Evolutionary conservation across 306 rosid genomes (phyloP).

Genomic region (Dalbergia cochinchinensis): DNA sequence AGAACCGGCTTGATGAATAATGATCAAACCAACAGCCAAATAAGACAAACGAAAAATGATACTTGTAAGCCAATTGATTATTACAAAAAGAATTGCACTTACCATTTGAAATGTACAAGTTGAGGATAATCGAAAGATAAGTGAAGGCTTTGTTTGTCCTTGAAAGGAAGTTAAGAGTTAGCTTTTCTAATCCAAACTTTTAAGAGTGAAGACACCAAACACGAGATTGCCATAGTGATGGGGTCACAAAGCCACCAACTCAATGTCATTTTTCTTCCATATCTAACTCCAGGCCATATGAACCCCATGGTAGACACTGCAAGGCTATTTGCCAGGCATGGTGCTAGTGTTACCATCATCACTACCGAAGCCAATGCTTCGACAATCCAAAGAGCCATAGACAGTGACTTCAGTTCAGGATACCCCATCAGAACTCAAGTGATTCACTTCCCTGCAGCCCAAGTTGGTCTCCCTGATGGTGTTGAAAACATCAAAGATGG

Average conservation of each 20-base stretch:
- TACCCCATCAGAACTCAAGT: constrained; percentile 32
- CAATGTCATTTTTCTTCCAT: constrained; percentile 41
- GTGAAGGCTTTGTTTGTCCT: background rate
- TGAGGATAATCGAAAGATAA: background rate
- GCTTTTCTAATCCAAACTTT: too few species aligned
- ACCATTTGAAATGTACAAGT: background rate
- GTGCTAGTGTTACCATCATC: constrained; percentile 42
- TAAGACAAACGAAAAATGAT: background rate
- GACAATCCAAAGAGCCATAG: constrained; percentile 35
- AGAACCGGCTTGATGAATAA: background rate
- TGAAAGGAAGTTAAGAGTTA: constrained; percentile 56
- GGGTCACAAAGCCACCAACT: constrained; percentile 21
- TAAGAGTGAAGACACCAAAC: background rate
- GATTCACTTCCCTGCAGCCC: constrained; percentile 36
- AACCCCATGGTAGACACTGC: constrained; percentile 45
- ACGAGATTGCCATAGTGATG: constrained; percentile 6
- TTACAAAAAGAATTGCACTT: background rate
- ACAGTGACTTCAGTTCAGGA: constrained; percentile 39
- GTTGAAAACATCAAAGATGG: constrained; percentile 40
- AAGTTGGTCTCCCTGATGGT: constrained; percentile 44
- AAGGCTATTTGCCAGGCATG: constrained; percentile 47
- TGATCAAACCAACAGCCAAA: background rate
- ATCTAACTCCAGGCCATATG: constrained; percentile 48
- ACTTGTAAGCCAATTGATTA: background rate
- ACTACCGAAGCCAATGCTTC: constrained; percentile 43